Evolutionary conservation across 768 basidiomycete species (phyloP), one percentile per base, ranked within the genome.

Genomic region (Boletus coccyginus): DNA sequence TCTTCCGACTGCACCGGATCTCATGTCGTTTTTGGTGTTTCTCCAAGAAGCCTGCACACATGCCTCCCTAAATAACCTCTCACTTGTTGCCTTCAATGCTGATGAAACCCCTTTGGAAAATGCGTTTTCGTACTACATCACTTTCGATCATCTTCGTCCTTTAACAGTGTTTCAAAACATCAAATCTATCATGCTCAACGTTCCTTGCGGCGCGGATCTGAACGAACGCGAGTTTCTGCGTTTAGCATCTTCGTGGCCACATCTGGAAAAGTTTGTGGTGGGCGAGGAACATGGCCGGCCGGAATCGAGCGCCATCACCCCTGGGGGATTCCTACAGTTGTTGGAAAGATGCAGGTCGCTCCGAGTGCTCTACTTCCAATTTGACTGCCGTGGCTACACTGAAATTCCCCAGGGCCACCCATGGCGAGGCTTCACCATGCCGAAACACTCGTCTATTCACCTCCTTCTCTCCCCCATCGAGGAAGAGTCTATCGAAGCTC

Each of bases 331-430:
- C 21, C 8, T 56, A 29, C 52, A 41, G 29, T 38, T 65, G 12
- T 1, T 65, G 29, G 60, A 59, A 21, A 56, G 21, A n/a, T 63
- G 58, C 41, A 53, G 50, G 39, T 63, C 43, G 2, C 62, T 64
- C 17, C 46, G 36, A 19, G 21, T 29, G 11, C 21, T 64, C 13
- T 11, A 2, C 35, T 27, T 58, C 32, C 50, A 13, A 32, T 17
- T 61, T 11, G 56, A 64, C 31, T 51, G 51, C 2, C 39, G 40
- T 13, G 62, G 52, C 6, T 63, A 54, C 40, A 55, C 53, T 2
- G 50, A 56, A 5, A 46, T 60, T 14, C 44, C 53, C 4, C 27
- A 27, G 5, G 27, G 27, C 5, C 27, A 27, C 27, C 27, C 27
- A 27, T 27, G 27, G 5, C 27, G 27, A 27, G 2, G 27, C 27